phyloP scores from a whole-genome alignment of 2,329 filamentous ascomycete species.

The Simplicillium aogashimaense region DNA sequence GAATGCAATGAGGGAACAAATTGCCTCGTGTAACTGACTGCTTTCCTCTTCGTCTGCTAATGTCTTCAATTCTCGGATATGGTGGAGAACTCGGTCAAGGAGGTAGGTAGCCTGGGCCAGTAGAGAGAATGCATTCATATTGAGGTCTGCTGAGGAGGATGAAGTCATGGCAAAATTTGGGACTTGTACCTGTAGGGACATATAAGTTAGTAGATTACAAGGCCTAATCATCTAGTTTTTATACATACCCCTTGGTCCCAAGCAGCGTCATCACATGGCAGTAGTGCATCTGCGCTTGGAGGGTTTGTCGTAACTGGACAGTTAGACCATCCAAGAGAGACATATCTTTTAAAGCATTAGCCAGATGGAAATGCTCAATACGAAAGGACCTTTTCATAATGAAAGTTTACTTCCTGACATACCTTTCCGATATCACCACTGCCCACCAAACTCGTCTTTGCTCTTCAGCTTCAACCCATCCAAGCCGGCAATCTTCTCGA shows the following conservation, averaged over 20 bases:
- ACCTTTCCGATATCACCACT: slow-evolving; percentile 8
- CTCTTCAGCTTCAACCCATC: slow-evolving; percentile 7
- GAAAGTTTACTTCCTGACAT: too few species aligned
- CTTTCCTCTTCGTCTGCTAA: too few species aligned
- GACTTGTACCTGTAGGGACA: not conserved
- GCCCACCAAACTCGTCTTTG: slow-evolving; percentile 9
- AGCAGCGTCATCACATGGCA: slow-evolving; percentile 6
- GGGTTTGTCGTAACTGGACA: slow-evolving; percentile 6
- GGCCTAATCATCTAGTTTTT: not conserved
- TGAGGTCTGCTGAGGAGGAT: slow-evolving; percentile 2
- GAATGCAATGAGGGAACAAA: too few species aligned
- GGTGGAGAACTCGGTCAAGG: slow-evolving; percentile 5
- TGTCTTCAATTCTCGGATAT: too few species aligned
- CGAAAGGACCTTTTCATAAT: not conserved
- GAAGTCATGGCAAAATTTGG: slow-evolving; percentile 2
- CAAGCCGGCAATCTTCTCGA: not conserved
- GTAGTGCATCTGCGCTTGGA: slow-evolving; percentile 2
- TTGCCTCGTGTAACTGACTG: too few species aligned
- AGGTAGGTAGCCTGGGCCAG: slow-evolving; percentile 10
- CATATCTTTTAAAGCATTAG: slow-evolving; percentile 2
- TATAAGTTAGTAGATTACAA: not conserved
- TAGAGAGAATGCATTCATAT: slow-evolving; percentile 7
- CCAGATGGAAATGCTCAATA: too few species aligned
- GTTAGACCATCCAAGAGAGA: slow-evolving; percentile 4
- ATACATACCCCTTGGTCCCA: slow-evolving; percentile 6